Evolutionary conservation across 1,284 basidiomycete species (phyloP).

Genomic region (Acaromyces ingoldii): DNA sequence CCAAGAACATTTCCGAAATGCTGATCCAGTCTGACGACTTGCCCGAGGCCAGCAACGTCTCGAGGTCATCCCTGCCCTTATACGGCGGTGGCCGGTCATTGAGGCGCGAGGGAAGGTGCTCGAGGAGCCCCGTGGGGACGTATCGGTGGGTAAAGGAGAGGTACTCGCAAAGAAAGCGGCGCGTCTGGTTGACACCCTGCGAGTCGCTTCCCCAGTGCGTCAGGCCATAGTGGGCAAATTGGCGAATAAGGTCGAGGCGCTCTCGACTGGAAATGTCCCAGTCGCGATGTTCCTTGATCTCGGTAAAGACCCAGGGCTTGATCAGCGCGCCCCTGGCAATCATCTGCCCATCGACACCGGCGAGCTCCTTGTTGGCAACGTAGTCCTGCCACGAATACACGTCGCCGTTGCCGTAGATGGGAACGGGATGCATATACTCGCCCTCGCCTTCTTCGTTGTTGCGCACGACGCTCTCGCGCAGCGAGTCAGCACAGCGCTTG

Average conservation of each 20-base stretch:
- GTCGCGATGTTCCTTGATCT: slow-evolving; percentile 71
- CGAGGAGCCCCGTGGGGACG: slow-evolving; percentile 86
- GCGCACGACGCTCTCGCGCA: slow-evolving; percentile 60
- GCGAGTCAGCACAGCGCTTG: slow-evolving; percentile 73
- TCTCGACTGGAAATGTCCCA: slow-evolving; percentile 93
- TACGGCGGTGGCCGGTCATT: slow-evolving; percentile 87
- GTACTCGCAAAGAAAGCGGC: slow-evolving; percentile 82
- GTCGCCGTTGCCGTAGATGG: slow-evolving; percentile 94
- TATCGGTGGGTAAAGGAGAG: slow-evolving; percentile 93
- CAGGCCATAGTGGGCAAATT: slow-evolving; percentile 39
- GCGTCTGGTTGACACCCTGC: slow-evolving; percentile 78
- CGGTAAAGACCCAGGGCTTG: slow-evolving; percentile 75
- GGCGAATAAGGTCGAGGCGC: slow-evolving; percentile 74
- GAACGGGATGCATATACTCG: slow-evolving; percentile 65
- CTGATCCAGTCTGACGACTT: slow-evolving; percentile 89
- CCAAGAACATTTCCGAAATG: slow-evolving; percentile 89
- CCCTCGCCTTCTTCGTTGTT: slow-evolving; percentile 33
- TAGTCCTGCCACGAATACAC: slow-evolving; percentile 82
- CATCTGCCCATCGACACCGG: slow-evolving; percentile 90
- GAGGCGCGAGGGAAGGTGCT: slow-evolving; percentile 71
- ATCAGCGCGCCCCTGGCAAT: slow-evolving; percentile 88
- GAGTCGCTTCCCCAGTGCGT: slow-evolving; percentile 50
- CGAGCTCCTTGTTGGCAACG: slow-evolving; percentile 69
- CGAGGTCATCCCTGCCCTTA: slow-evolving; percentile 75
- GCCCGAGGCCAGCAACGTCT: slow-evolving; percentile 72